These are phyloP conservation scores for Paraphaeosphaeria sporulosa DNA, from an alignment of 2,329 filamentous ascomycete genomes.

Conservation along the genomic window DNA sequence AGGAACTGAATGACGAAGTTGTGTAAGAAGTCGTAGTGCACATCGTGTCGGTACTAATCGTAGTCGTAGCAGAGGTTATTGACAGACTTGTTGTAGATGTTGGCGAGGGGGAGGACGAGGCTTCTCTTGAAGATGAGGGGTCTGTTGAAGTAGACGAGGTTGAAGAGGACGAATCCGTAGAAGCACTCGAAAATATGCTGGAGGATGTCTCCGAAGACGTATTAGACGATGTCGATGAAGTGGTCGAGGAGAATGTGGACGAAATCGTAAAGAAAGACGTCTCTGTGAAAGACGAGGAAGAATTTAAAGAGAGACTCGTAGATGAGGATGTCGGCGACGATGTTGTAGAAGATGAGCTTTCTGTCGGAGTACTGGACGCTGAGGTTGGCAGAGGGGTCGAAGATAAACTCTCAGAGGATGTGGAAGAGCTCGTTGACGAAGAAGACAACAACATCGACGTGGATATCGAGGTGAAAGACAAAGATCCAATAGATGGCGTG, in stretches of 20 bases:
- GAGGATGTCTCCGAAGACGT: background rate
- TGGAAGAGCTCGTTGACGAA: conserved; percentile 5
- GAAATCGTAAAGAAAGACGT: conserved; percentile 9
- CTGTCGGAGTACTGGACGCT: background rate
- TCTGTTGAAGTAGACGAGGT: background rate
- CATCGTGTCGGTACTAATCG: background rate
- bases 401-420: conserved; percentile 7
- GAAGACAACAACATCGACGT: background rate
- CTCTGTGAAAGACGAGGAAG: conserved; percentile 2
- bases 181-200: too few species aligned
- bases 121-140: background rate
- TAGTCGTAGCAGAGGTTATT: background rate
- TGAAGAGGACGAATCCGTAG: too few species aligned
- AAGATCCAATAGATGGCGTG: background rate
- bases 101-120: background rate
- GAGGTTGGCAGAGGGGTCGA: background rate
- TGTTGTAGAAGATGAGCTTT: conserved; percentile 2
- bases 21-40: background rate
- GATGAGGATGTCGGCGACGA: background rate
- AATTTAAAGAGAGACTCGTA: conserved; percentile 6
- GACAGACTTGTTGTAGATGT: background rate
- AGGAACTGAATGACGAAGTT: background rate
- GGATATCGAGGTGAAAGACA: conserved; percentile 3
- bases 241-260: conserved; percentile 1
- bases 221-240: background rate